Conservation (phyloP, 2,329 filamentous ascomycete genomes). For the Aspergillus novofumigatus region DNA sequence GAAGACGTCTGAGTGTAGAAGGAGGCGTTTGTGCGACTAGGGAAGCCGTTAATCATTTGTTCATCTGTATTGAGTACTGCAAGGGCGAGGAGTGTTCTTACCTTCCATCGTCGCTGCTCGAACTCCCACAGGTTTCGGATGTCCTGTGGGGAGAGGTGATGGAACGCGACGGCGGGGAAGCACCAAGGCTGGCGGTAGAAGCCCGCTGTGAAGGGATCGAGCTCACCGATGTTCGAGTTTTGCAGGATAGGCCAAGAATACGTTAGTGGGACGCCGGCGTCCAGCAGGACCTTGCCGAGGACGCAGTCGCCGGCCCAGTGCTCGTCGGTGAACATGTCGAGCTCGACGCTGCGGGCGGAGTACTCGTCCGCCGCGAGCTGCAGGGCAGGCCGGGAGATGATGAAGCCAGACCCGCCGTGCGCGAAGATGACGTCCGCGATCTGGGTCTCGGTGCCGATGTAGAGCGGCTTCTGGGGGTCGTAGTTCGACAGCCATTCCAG, state of each 20-base stretch:
- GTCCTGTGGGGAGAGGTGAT: constrained; percentile 44
- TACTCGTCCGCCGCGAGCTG: constrained; percentile 43
- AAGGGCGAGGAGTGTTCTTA: constrained; percentile 36
- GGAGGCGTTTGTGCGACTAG: constrained; percentile 13
- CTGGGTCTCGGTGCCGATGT: constrained; percentile 53
- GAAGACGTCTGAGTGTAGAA: constrained; percentile 37
- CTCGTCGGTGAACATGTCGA: constrained; percentile 43
- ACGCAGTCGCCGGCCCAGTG: constrained; percentile 52
- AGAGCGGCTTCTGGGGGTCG: constrained; percentile 46
- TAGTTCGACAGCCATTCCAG: constrained; percentile 51
- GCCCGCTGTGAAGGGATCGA: constrained; percentile 40
- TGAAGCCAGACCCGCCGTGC: constrained; percentile 52
- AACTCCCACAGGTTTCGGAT: constrained; percentile 44
- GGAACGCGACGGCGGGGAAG: constrained; percentile 47
- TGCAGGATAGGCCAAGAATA: constrained; percentile 48
- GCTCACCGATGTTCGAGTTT: constrained; percentile 41
- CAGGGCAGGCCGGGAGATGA: constrained; percentile 50
- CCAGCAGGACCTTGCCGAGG: constrained; percentile 44
- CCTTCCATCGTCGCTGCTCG: constrained; percentile 55
- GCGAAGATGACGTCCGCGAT: constrained; percentile 50
- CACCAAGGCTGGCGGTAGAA: constrained; percentile 47
- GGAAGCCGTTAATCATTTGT: neutral
- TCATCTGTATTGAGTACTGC: neutral
- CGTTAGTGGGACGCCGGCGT: constrained; percentile 43
- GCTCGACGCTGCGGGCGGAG: constrained; percentile 36